Percentiles rank a stretch among this genome's conserved stretches.
Evolutionary conservation across 2,329 filamentous ascomycete species (phyloP).

Genomic region (Verticillium tricorpus): DNA sequence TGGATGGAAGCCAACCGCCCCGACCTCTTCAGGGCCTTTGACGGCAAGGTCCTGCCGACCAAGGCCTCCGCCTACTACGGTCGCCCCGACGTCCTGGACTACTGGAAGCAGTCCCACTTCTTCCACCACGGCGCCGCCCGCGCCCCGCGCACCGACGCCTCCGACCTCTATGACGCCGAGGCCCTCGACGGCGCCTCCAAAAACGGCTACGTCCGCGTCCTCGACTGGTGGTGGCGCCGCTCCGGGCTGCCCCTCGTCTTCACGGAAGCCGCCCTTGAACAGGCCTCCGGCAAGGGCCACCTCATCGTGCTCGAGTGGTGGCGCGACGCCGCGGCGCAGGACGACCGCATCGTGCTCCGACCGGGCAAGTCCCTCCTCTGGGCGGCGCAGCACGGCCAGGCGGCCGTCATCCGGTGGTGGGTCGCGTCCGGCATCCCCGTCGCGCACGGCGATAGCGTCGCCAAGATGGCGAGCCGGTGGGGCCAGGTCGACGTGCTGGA

Average conservation of each 20-base stretch:
- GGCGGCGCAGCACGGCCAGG: slow-evolving; percentile 77
- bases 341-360: slow-evolving; percentile 60
- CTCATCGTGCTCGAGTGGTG: slow-evolving; percentile 91
- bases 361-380: slow-evolving; percentile 81
- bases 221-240: slow-evolving; percentile 89
- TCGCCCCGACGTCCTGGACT: slow-evolving; percentile 78
- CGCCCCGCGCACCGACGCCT: background rate
- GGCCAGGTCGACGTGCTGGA: slow-evolving; percentile 82
- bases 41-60: slow-evolving; percentile 78
- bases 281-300: slow-evolving; percentile 79
- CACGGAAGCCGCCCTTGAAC: slow-evolving; percentile 81
- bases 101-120: slow-evolving; percentile 80
- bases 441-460: slow-evolving; percentile 74
- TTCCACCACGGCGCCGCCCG: slow-evolving; percentile 52
- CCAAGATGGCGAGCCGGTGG: slow-evolving; percentile 78
- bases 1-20: slow-evolving; percentile 59
- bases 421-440: slow-evolving; percentile 75
- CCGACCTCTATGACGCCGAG: slow-evolving; percentile 62
- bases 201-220: slow-evolving; percentile 76
- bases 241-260: slow-evolving; percentile 75
- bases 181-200: slow-evolving; percentile 84
- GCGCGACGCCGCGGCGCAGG: slow-evolving; percentile 63
- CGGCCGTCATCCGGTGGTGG: slow-evolving; percentile 82
- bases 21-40: slow-evolving; percentile 80
- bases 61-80: slow-evolving; percentile 87